phyloP scores from a whole-genome alignment of 73 alveolate genomes.

The Stentor coeruleus region DNA sequence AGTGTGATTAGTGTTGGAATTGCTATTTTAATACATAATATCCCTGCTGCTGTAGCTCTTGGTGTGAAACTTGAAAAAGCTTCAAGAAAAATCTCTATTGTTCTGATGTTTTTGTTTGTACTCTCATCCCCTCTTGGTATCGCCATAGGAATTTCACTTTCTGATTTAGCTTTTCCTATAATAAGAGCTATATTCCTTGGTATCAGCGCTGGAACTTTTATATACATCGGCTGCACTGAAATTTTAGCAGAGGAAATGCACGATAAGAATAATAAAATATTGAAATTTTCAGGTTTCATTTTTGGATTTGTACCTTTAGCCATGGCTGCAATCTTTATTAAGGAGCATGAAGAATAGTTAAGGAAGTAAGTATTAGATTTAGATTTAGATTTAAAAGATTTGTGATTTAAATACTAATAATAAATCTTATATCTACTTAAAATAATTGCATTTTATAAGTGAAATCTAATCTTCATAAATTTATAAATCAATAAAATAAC shows the following conservation, averaged over 20 bases:
- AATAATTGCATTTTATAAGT: too few relatives aligned
- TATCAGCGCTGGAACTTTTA: constrained; percentile 71
- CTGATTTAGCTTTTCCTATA: constrained; percentile 35
- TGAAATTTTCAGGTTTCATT: too few relatives aligned
- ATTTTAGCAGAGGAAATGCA: constrained; percentile 76
- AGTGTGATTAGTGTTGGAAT: constrained; percentile 55
- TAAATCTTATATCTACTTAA: too few relatives aligned
- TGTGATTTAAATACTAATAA: too few relatives aligned
- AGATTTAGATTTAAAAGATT: too few relatives aligned
- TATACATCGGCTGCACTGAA: constrained; percentile 70
- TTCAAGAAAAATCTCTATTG: constrained; percentile 18
- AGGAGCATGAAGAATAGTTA: too few relatives aligned
- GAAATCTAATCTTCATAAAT: too few relatives aligned
- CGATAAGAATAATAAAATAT: too few relatives aligned
- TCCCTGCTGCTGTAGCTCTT: constrained; percentile 75
- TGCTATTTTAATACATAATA: constrained; percentile 70
- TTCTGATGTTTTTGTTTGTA: constrained; percentile 32
- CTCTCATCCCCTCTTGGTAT: constrained; percentile 55
- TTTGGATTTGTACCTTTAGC: too few relatives aligned
- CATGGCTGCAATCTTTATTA: too few relatives aligned
- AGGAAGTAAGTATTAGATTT: too few relatives aligned
- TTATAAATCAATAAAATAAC: too few relatives aligned
- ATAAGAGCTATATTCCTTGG: constrained; percentile 51
- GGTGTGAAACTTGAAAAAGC: constrained; percentile 44
- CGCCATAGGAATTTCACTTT: constrained; percentile 37